A percentile compares a stretch with the other conserved stretches of the same genome.
Conservation (phyloP, 169 alveolate genomes). For the Cryptosporidium canis region DNA sequence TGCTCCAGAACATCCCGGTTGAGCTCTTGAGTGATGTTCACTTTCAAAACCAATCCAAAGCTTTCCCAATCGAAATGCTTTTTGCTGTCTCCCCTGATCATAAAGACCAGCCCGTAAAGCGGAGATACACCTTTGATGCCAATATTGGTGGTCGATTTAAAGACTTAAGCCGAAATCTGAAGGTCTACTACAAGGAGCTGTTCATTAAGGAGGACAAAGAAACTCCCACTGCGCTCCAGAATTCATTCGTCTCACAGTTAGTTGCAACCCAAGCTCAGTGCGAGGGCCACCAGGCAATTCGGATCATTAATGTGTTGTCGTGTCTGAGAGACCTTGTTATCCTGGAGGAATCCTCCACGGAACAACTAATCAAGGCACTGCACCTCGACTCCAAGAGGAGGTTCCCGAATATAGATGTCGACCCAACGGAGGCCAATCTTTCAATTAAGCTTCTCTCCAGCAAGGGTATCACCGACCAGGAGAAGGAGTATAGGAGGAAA, state of each 20-base stretch:
- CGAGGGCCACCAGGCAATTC: neutral
- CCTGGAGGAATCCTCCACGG: conserved; percentile 25
- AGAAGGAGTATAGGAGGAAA: conserved; percentile 3
- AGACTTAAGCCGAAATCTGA: neutral
- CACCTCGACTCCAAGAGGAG: conserved; percentile 30
- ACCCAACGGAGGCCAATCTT: conserved; percentile 64
- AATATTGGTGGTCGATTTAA: neutral
- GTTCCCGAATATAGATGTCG: conserved; percentile 62
- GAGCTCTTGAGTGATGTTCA: conserved; percentile 3
- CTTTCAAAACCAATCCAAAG: neutral
- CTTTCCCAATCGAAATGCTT: neutral
- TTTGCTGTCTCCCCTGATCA: neutral
- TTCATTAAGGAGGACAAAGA: conserved; percentile 14
- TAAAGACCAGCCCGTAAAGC: neutral
- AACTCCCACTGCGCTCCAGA: no score
- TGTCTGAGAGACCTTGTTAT: conserved; percentile 32
- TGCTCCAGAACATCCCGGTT: neutral
- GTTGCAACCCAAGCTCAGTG: neutral
- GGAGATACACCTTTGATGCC: conserved; percentile 18
- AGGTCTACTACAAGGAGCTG: neutral
- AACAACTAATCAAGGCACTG: conserved; percentile 26
- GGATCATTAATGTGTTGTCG: conserved; percentile 6
- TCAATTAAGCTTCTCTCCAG: conserved; percentile 17
- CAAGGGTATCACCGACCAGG: neutral
- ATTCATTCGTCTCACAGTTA: neutral